Evolutionary conservation across 306 rosid species (phyloP).

Genomic region (Acacia acuminata): DNA sequence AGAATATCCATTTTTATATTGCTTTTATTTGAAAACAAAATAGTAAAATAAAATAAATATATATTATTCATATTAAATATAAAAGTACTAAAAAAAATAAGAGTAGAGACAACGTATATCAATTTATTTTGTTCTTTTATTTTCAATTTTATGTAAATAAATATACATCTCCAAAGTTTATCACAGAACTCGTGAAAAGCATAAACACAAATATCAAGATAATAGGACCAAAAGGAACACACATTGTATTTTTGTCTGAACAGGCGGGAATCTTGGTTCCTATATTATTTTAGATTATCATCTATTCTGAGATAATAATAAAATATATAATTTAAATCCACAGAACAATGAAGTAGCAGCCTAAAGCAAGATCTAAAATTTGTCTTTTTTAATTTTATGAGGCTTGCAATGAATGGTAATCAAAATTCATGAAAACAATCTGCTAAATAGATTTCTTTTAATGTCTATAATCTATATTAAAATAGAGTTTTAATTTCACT

Average conservation of each 20-base stretch:
- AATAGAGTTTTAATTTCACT: background rate
- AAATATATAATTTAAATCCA: background rate
- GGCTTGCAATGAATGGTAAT: constrained; percentile 2
- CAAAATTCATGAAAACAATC: background rate
- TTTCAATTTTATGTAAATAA: too few species aligned
- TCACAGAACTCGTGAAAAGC: background rate
- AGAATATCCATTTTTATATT: background rate
- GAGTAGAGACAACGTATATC: background rate
- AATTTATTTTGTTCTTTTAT: too few species aligned
- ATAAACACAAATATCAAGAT: background rate
- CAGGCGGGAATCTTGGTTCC: background rate
- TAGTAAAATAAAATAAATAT: too few species aligned
- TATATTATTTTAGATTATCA: background rate
- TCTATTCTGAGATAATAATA: background rate
- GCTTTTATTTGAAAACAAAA: background rate
- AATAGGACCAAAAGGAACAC: background rate
- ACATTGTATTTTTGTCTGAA: background rate
- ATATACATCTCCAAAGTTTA: background rate
- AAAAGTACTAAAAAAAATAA: too few species aligned
- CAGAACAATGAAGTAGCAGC: background rate
- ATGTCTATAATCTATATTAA: too few species aligned
- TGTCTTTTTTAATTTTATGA: background rate
- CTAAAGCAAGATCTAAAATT: background rate
- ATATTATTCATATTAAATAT: too few species aligned
- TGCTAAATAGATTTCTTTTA: background rate